These are phyloP conservation scores for Neofusicoccum laricinum DNA, from an alignment of 2,329 filamentous ascomycete genomes.

Conservation along the genomic window DNA sequence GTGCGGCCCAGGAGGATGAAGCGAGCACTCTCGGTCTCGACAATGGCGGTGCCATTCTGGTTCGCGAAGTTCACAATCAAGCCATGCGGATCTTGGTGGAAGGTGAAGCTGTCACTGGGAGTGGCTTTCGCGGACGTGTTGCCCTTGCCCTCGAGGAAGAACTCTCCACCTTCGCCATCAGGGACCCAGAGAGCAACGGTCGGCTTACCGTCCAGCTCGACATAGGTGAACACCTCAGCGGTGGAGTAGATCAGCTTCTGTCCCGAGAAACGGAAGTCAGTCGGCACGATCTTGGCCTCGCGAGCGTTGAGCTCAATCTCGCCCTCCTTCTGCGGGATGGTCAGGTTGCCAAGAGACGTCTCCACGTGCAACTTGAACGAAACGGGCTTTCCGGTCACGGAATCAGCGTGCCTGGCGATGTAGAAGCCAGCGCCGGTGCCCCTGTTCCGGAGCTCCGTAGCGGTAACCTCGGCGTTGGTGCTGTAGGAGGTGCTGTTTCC, in stretches of 20 bases:
- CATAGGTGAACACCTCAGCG: slow-evolving; percentile 48
- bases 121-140: slow-evolving; percentile 40
- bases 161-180: slow-evolving; percentile 39
- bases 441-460: slow-evolving; percentile 58
- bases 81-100: slow-evolving; percentile 40
- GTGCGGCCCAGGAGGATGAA: slow-evolving; percentile 37
- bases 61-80: slow-evolving; percentile 30
- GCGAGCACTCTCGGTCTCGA: slow-evolving; percentile 36
- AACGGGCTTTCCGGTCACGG: slow-evolving; percentile 50
- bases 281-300: slow-evolving; percentile 60
- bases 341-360: slow-evolving; percentile 55
- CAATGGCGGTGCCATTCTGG: slow-evolving; percentile 31
- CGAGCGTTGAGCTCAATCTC: slow-evolving; percentile 57
- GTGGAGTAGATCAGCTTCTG: slow-evolving; percentile 54
- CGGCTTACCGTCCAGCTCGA: slow-evolving; percentile 33
- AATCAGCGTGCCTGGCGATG: slow-evolving; percentile 55
- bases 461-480: slow-evolving; percentile 52
- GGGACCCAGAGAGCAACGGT: slow-evolving; percentile 40
- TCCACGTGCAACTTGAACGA: slow-evolving; percentile 55
- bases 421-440: slow-evolving; percentile 59
- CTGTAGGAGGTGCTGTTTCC: slow-evolving; percentile 51
- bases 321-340: slow-evolving; percentile 52
- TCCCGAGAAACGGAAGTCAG: slow-evolving; percentile 56
- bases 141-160: slow-evolving; percentile 35
- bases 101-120: slow-evolving; percentile 38